Evolutionary conservation across 2,329 filamentous ascomycete genomes (phyloP).

Genomic region (Alternaria sp.): DNA sequence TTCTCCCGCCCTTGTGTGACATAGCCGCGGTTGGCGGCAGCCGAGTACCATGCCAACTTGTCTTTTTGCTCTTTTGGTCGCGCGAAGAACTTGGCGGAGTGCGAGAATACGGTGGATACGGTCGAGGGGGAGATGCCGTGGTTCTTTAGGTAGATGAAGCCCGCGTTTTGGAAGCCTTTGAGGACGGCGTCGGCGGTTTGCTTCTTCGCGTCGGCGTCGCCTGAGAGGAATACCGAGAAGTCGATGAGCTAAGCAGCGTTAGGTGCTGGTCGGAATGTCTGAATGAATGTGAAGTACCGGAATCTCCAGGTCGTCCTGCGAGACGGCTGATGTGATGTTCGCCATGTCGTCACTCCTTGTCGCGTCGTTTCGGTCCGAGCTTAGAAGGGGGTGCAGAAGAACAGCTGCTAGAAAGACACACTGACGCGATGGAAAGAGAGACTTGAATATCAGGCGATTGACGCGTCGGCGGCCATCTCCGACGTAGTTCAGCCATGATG

Average conservation of each 20-base stretch:
- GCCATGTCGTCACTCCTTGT: constrained; percentile 18
- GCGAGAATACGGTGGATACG: constrained; percentile 66
- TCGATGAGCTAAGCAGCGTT: constrained; percentile 69
- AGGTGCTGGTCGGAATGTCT: not conserved
- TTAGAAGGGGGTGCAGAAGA: not conserved
- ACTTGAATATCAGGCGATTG: constrained; percentile 11
- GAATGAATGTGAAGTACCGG: constrained; percentile 29
- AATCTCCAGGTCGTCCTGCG: constrained; percentile 49
- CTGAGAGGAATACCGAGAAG: constrained; percentile 74
- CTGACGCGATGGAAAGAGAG: not conserved
- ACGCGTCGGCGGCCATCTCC: constrained; percentile 26
- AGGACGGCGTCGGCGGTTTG: constrained; percentile 75
- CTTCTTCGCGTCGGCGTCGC: constrained; percentile 64
- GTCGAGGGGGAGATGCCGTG: constrained; percentile 70
- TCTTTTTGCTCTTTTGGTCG: constrained; percentile 48
- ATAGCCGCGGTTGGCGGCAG: constrained; percentile 58
- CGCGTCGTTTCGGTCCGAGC: not conserved
- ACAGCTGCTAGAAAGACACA: not conserved
- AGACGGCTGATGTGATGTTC: constrained; percentile 42
- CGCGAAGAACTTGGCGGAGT: constrained; percentile 48
- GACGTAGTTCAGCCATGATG: constrained; percentile 19
- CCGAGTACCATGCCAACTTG: constrained; percentile 50
- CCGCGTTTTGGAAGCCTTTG: constrained; percentile 80
- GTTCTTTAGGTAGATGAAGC: constrained; percentile 88
- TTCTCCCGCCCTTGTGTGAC: constrained; percentile 53